These are phyloP conservation scores for Cyberlindnera euphorbiiphila DNA, from an alignment of 805 yeast species.

Conservation along the genomic window DNA sequence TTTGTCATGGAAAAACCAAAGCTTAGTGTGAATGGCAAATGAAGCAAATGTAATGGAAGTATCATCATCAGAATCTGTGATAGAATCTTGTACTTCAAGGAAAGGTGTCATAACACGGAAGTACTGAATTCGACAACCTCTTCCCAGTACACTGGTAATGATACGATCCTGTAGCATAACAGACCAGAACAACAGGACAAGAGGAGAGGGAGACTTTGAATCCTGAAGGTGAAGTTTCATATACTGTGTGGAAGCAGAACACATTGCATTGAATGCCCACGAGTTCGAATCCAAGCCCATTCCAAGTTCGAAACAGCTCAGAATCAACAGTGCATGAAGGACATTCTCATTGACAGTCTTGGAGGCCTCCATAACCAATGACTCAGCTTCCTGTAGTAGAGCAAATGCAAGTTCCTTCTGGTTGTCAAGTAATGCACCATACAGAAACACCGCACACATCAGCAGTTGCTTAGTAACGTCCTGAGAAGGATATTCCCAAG, in stretches of 20 bases:
- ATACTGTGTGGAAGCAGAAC: conserved; percentile 29
- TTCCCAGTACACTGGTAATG: conserved; percentile 32
- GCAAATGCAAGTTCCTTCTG: conserved; percentile 13
- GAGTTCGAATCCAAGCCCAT: conserved; percentile 31
- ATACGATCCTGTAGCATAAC: conserved; percentile 32
- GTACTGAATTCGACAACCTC: conserved; percentile 33
- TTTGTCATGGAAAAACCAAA: conserved; percentile 33
- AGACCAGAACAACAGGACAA: conserved; percentile 25
- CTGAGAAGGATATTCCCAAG: conserved; percentile 28
- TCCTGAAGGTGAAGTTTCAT: conserved; percentile 25
- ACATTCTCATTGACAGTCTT: conserved; percentile 24
- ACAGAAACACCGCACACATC: conserved; percentile 29
- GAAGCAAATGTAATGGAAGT: background rate
- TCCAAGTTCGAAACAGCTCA: conserved; percentile 33
- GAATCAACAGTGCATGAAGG: conserved; percentile 28
- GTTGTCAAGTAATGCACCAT: conserved; percentile 26
- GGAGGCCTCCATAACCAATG: conserved; percentile 10
- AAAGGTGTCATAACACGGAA: conserved; percentile 31
- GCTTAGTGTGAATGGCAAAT: conserved; percentile 28
- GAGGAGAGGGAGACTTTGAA: conserved; percentile 4
- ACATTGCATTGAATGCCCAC: conserved; percentile 33
- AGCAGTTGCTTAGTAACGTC: conserved; percentile 27
- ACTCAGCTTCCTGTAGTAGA: conserved; percentile 27
- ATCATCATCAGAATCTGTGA: background rate
- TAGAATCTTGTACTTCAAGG: conserved; percentile 8